Percentiles rank a stretch among this genome's conserved stretches.
Evolutionary conservation across 2,329 filamentous ascomycete species (phyloP).

Genomic region (Pyricularia grisea): DNA sequence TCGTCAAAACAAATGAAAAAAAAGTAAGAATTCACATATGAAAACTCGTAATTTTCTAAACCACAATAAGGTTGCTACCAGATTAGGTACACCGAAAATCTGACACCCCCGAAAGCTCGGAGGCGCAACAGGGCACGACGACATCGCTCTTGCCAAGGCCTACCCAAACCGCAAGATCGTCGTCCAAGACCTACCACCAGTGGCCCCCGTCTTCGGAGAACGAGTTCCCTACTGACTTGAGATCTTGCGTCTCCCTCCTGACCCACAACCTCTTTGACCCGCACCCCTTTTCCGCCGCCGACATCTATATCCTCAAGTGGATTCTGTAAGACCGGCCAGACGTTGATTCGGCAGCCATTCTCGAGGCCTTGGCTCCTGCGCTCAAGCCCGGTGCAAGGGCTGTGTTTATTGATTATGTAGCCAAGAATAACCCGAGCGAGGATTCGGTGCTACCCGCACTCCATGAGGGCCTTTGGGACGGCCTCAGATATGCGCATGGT

Average conservation of each 20-base stretch:
- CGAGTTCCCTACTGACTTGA: conserved; percentile 52
- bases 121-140: conserved; percentile 22
- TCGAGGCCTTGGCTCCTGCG: conserved; percentile 30
- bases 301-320: conserved; percentile 41
- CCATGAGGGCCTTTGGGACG: neutral
- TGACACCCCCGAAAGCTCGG: too few relatives aligned
- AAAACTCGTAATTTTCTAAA: too few relatives aligned
- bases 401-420: conserved; percentile 22
- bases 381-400: conserved; percentile 32
- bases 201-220: conserved; percentile 26
- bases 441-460: neutral
- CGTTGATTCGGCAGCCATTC: conserved; percentile 22
- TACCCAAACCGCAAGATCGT: conserved; percentile 30
- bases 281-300: conserved; percentile 20
- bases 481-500: conserved; percentile 4
- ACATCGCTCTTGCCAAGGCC: conserved; percentile 27
- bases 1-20: too few relatives aligned
- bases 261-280: conserved; percentile 28
- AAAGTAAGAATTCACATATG: too few relatives aligned
- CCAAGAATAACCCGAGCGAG: neutral
- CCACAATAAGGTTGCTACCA: too few relatives aligned
- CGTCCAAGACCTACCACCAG: conserved; percentile 34
- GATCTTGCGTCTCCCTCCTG: conserved; percentile 22
- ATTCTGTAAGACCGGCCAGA: conserved; percentile 49
- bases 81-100: too few relatives aligned